Percentiles rank a stretch among this genome's conserved stretches.
Evolutionary conservation across 164 flowering plant genomes (phyloP).

Genomic region (Malania oleifera): DNA sequence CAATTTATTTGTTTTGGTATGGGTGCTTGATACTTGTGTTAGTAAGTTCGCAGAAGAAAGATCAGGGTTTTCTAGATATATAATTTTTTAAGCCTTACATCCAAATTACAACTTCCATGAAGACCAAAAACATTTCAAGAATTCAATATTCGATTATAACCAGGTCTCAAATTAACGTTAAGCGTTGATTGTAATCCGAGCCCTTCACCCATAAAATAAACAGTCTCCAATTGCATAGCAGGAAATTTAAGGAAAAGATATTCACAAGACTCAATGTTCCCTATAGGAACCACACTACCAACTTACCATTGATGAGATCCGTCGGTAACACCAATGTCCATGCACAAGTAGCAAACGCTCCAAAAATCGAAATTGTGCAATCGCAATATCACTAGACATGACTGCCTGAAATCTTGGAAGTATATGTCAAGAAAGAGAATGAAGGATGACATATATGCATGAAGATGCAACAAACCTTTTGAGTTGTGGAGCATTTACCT

Average conservation of each 20-base stretch:
- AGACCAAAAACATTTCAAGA: no score
- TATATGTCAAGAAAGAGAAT: background rate
- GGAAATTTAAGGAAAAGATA: background rate
- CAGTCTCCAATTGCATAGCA: no score
- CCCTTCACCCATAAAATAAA: no score
- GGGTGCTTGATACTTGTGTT: background rate
- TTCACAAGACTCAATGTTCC: background rate
- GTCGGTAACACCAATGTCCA: slow-evolving; percentile 70
- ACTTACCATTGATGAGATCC: slow-evolving; percentile 54
- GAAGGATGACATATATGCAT: background rate
- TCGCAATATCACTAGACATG: slow-evolving; percentile 65
- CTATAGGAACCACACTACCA: no score
- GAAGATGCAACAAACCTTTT: background rate
- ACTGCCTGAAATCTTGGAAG: slow-evolving; percentile 40
- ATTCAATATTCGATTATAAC: no score
- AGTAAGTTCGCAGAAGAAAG: background rate
- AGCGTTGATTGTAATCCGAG: no score
- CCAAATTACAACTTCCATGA: no score
- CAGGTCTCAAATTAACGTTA: no score
- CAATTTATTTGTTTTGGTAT: background rate
- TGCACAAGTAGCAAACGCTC: slow-evolving; percentile 60
- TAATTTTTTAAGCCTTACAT: no score
- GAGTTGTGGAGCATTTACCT: slow-evolving; percentile 27
- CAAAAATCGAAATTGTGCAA: slow-evolving; percentile 54
- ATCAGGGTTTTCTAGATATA: no score